Base-by-base conservation (phyloP, 2,329 filamentous ascomycete species). In the Conoideocrella luteorostrata region DNA sequence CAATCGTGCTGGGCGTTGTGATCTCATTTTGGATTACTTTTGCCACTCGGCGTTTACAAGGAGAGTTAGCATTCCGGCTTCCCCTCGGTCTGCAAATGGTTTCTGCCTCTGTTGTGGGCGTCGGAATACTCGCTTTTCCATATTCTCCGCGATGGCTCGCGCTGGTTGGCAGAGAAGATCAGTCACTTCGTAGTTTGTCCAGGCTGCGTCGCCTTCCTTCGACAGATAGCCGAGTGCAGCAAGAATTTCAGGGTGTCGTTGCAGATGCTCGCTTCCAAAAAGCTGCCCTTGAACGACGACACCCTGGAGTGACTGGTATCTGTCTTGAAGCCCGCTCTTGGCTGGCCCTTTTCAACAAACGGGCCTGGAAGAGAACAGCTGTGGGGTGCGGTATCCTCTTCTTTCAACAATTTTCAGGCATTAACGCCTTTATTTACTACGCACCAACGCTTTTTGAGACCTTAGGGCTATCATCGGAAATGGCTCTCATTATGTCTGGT, bases 351-450 rank as follows among this genome's bases (percentile, higher is more conserved):
- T 17, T 17, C 18, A n/a, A 3, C 15, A 7, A n/a, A 17, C 11
- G 18, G 3, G 7, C 30, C 30, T 4, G 30, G n/a, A 17, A 33
- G 18, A 13, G n/a, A 7, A 13, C n/a, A 17, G n/a, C 18, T n/a
- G 11, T 33, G 3, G 18, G n/a, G n/a, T n/a, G 15, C 11, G 30
- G 30, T 15, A 15, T 13, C n/a, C 30, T 66, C 61, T 60, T 63
- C 26, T 48, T 62, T 4, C 59, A 65, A 49, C 58, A 56, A 23
- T 56, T 62, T 35, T 61, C 59, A 1, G 60, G 77, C 37, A 72
- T 75, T 49, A 75, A 81, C 55, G 76, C 81, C 24, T 80, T 82
- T 40, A 76, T 75, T 4, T 82, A 81, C 59, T 82, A 80, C 52
- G 52, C 58, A 2, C 56, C 57, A 4, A 56, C 58, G 15, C 60